These are phyloP conservation scores for Daldinia sp. DNA, from an alignment of 2,329 filamentous ascomycete species.

Conservation along the genomic window DNA sequence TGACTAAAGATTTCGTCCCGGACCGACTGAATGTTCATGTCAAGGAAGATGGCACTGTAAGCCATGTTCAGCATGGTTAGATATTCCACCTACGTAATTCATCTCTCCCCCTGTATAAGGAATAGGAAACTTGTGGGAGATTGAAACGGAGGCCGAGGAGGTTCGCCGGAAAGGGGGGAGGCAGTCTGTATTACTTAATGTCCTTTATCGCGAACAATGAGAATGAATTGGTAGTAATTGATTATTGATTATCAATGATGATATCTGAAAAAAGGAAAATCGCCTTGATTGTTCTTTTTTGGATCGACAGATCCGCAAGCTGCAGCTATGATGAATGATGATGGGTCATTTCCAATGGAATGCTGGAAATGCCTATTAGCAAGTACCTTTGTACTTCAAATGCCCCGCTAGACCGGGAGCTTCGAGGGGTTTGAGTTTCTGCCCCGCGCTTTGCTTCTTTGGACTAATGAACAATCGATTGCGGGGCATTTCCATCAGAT, in stretches of 20 bases:
- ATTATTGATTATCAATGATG: neutral
- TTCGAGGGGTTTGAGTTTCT: slow-evolving; percentile 12
- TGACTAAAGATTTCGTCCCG: slow-evolving; percentile 68
- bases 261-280: neutral
- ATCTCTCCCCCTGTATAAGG: neutral
- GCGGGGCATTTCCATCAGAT: slow-evolving; percentile 40
- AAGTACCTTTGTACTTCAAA: slow-evolving; percentile 5
- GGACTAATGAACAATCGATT: slow-evolving; percentile 14
- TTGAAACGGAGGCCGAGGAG: slow-evolving; percentile 5
- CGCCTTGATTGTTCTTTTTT: neutral
- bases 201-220: neutral
- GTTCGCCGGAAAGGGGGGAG: neutral
- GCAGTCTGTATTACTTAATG: neutral
- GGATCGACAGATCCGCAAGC: neutral
- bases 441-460: slow-evolving; percentile 33
- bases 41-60: slow-evolving; percentile 70
- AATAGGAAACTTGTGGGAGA: neutral
- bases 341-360: neutral
- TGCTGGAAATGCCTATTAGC: neutral
- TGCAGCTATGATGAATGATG: neutral
- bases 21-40: slow-evolving; percentile 70
- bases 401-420: slow-evolving; percentile 27
- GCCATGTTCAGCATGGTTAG: slow-evolving; percentile 69
- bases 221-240: neutral
- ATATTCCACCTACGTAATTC: neutral